Conservation (phyloP, 2,329 filamentous ascomycete species). For the Gyromitra esculenta region DNA sequence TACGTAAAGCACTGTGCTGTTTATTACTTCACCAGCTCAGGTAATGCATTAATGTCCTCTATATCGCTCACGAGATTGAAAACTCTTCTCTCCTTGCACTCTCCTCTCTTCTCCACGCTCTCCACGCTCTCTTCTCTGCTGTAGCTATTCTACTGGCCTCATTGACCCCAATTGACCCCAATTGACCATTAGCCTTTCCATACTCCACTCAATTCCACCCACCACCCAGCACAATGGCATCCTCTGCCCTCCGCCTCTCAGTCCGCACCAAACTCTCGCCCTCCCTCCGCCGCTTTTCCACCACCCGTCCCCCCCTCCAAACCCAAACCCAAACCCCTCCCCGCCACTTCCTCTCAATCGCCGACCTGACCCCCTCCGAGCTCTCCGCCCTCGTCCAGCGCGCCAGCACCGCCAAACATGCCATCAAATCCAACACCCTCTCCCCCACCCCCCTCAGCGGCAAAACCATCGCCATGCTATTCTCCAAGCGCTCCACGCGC, state of each 20-base stretch:
- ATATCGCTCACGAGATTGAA: too few relatives aligned
- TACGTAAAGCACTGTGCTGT: too few relatives aligned
- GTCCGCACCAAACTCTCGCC: not conserved
- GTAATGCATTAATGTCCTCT: too few relatives aligned
- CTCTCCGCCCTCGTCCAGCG: conserved; percentile 83
- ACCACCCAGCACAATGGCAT: conserved; percentile 18
- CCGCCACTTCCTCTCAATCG: conserved; percentile 90
- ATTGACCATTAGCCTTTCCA: not conserved
- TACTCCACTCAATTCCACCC: not conserved
- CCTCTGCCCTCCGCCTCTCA: not conserved
- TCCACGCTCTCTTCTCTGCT: too few relatives aligned
- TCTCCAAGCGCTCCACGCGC: conserved; percentile 93
- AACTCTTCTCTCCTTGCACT: too few relatives aligned
- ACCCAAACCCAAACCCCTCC: conserved; percentile 62
- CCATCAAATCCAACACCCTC: conserved; percentile 73
- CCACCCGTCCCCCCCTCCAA: not conserved
- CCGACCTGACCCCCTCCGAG: conserved; percentile 81
- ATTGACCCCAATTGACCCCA: not conserved
- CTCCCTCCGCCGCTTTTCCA: conserved; percentile 11
- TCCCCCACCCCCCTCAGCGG: conserved; percentile 72
- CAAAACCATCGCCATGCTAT: conserved; percentile 91
- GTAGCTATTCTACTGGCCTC: too few relatives aligned
- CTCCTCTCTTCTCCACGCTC: too few relatives aligned
- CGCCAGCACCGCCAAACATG: conserved; percentile 78
- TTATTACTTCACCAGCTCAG: too few relatives aligned